Percentiles rank a stretch among this genome's conserved stretches.
These are phyloP conservation scores for Candida manassasensis DNA, from an alignment of 805 yeast genomes.

Conservation along the genomic window DNA sequence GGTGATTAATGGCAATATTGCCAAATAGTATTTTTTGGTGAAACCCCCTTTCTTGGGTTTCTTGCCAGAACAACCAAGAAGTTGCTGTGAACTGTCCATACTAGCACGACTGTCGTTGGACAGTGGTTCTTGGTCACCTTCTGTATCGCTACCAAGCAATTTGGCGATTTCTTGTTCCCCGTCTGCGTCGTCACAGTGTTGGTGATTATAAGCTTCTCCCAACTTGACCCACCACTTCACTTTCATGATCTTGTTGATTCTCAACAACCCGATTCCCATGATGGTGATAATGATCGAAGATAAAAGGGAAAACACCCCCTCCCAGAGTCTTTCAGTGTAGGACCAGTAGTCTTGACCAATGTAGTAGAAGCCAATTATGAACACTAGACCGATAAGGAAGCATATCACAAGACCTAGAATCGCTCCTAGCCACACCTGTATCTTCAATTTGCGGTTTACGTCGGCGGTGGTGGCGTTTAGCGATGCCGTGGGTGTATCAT, in stretches of 20 bases:
- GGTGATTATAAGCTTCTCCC: constrained; percentile 34
- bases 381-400: constrained; percentile 64
- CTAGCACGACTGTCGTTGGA: not conserved
- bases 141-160: constrained; percentile 1
- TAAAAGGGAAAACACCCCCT: constrained; percentile 73
- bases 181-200: constrained; percentile 8
- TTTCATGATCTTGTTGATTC: constrained; percentile 72
- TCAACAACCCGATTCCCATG: constrained; percentile 80
- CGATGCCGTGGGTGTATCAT: not conserved
- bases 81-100: constrained; percentile 1
- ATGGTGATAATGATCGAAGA: constrained; percentile 76
- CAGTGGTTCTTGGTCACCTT: not conserved
- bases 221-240: constrained; percentile 65
- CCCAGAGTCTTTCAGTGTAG: constrained; percentile 84
- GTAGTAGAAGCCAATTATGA: constrained; percentile 65
- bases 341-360: constrained; percentile 87
- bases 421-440: constrained; percentile 85
- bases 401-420: constrained; percentile 65
- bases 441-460: constrained; percentile 30
- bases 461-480: constrained; percentile 5
- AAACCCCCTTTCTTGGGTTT: constrained; percentile 15
- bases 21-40: constrained; percentile 61
- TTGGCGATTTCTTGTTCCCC: constrained; percentile 14
- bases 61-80: not conserved
- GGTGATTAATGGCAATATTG: constrained; percentile 77